A percentile compares a stretch with the other conserved stretches of the same genome.
phyloP scores from a whole-genome alignment of 1,139 yeast species.

The Yueomyces sp. region DNA sequence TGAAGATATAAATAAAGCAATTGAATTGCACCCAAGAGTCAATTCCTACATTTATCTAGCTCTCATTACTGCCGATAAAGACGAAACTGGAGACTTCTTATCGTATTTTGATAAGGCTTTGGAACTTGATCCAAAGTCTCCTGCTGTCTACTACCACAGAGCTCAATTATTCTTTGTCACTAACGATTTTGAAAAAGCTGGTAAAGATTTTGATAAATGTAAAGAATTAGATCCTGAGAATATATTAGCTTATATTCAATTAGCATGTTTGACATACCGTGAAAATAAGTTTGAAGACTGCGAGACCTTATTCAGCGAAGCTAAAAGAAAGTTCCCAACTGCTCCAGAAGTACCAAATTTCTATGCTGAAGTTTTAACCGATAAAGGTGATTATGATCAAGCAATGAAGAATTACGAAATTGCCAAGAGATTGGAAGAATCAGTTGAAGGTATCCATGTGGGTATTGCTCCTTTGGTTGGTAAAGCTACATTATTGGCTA shows the following conservation, averaged over 20 bases:
- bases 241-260: slow-evolving; percentile 79
- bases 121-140: slow-evolving; percentile 52
- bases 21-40: slow-evolving; percentile 61
- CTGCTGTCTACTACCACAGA: slow-evolving; percentile 86
- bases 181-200: slow-evolving; percentile 63
- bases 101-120: slow-evolving; percentile 54
- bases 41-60: slow-evolving; percentile 80
- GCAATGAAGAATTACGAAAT: slow-evolving; percentile 80
- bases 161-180: slow-evolving; percentile 85
- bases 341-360: slow-evolving; percentile 90
- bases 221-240: slow-evolving; percentile 62
- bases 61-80: slow-evolving; percentile 72
- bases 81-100: slow-evolving; percentile 48
- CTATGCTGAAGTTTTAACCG: slow-evolving; percentile 87
- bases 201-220: slow-evolving; percentile 64
- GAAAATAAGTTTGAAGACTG: slow-evolving; percentile 52
- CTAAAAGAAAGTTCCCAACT: slow-evolving; percentile 69
- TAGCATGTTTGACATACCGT: slow-evolving; percentile 87
- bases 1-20: slow-evolving; percentile 48
- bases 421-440: slow-evolving; percentile 68
- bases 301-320: slow-evolving; percentile 57
- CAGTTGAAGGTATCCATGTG: slow-evolving; percentile 37
- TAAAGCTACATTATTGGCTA: slow-evolving; percentile 66
- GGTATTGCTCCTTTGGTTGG: slow-evolving; percentile 87
- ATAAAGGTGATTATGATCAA: slow-evolving; percentile 55